A percentile compares a stretch with the other conserved stretches of the same genome.
Evolutionary conservation across 345 rosid genomes (phyloP).

Genomic region (Carallia pectinifolia): DNA sequence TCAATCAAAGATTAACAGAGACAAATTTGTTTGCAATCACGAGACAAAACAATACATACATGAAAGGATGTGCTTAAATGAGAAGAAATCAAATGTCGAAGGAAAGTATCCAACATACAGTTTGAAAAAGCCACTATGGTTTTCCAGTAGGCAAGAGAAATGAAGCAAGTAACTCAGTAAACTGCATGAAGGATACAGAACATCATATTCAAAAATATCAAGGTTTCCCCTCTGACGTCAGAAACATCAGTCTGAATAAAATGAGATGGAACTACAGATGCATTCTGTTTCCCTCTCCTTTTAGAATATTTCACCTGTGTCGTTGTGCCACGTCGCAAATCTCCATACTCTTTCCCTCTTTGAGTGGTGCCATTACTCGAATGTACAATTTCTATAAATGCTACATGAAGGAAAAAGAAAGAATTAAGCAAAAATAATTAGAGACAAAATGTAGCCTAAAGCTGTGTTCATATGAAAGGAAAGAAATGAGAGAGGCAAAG

Average conservation of each 20-base stretch:
- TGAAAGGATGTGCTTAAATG: neutral
- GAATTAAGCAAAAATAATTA: conserved; percentile 10
- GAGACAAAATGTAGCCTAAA: neutral
- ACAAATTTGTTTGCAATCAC: neutral
- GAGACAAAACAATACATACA: neutral
- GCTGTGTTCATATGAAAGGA: too few species aligned
- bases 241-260: conserved; percentile 82
- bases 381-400: conserved; percentile 80
- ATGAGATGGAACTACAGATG: conserved; percentile 73
- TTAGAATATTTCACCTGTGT: conserved; percentile 40
- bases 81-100: neutral
- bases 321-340: conserved; percentile 34
- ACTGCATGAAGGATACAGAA: conserved; percentile 77
- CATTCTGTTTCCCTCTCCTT: conserved; percentile 54
- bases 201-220: conserved; percentile 72
- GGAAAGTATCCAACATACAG: neutral
- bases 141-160: conserved; percentile 5
- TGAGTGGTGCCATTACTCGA: conserved; percentile 93
- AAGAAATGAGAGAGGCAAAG: too few species aligned
- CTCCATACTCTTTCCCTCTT: conserved; percentile 49
- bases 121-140: neutral
- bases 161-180: neutral
- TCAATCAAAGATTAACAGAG: neutral
- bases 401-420: conserved; percentile 37
- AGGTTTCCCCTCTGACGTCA: conserved; percentile 66